Conservation (phyloP, 2,329 filamentous ascomycete species). For the Mycosphaerella sp. region DNA sequence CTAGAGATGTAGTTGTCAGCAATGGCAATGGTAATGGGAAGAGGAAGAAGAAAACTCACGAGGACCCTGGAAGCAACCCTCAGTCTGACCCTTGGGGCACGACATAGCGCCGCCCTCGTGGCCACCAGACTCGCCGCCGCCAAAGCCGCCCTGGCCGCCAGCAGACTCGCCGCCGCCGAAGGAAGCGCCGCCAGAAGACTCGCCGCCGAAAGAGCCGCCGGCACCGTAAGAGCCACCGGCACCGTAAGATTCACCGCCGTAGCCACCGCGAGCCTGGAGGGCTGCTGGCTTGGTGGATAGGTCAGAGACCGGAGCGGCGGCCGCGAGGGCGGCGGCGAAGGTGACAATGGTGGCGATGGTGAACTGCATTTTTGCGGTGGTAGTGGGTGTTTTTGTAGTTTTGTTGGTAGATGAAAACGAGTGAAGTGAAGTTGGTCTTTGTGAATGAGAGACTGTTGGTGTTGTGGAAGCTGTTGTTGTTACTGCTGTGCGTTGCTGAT, state of each 20-base stretch:
- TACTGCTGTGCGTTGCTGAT: too few relatives aligned
- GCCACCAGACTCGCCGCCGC: not conserved
- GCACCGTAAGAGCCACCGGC: too few relatives aligned
- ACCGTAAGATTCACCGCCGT: not conserved
- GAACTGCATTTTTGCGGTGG: constrained; percentile 9
- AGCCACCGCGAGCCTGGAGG: not conserved
- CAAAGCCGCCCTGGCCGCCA: too few relatives aligned
- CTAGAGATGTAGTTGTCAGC: not conserved
- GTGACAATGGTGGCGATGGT: constrained; percentile 4
- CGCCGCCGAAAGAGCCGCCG: too few relatives aligned
- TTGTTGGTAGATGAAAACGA: not conserved
- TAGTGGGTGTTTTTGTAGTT: not conserved
- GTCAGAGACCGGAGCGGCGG: constrained; percentile 2
- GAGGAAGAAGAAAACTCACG: not conserved
- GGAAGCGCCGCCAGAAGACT: too few relatives aligned
- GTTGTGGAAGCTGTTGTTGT: too few relatives aligned
- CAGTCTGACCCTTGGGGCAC: constrained; percentile 1
- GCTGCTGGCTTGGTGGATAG: not conserved
- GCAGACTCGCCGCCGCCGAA: too few relatives aligned
- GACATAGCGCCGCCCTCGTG: not conserved
- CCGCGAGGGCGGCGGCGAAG: constrained; percentile 5
- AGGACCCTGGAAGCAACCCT: not conserved
- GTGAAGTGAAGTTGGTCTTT: too few relatives aligned
- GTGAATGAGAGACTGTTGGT: too few relatives aligned
- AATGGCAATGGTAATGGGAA: not conserved